Evolutionary conservation across 176 grass and related monocot genomes (phyloP).

Genomic region (Tuctoria greenei): DNA sequence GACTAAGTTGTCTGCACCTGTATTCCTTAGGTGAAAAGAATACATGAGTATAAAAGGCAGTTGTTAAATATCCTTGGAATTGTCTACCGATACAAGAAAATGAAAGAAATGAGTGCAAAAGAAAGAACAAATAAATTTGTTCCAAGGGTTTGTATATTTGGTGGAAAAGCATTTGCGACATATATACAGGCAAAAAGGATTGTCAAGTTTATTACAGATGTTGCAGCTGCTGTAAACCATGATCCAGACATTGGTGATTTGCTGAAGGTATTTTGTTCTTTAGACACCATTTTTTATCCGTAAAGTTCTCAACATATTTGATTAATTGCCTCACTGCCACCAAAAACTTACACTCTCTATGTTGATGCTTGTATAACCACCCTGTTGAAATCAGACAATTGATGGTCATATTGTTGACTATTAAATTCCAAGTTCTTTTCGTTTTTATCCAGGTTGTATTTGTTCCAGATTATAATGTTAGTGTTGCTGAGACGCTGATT

Average conservation of each 20-base stretch:
- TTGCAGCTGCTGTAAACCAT: conserved; percentile 86
- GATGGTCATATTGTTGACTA: conserved; percentile 18
- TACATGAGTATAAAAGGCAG: conserved; percentile 97
- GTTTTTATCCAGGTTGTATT: conserved; percentile 82
- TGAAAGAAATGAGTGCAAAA: conserved; percentile 91
- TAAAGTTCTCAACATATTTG: conserved; percentile 29
- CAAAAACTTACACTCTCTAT: conserved; percentile 5
- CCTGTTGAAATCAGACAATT: conserved; percentile 19
- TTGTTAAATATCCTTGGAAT: conserved; percentile 96
- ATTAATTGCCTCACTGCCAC: conserved; percentile 6
- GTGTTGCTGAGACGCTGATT: conserved; percentile 87
- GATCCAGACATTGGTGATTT: conserved; percentile 90
- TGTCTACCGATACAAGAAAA: conserved; percentile 96
- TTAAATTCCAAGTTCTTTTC: conserved; percentile 36
- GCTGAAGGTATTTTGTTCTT: conserved; percentile 70
- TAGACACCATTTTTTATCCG: neutral
- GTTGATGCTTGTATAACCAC: conserved; percentile 16
- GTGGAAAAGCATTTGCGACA: conserved; percentile 98
- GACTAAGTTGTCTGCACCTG: conserved; percentile 33
- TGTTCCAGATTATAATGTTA: conserved; percentile 98
- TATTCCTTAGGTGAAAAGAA: conserved; percentile 83
- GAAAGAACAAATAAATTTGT: conserved; percentile 72
- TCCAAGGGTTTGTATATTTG: conserved; percentile 96
- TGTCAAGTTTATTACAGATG: conserved; percentile 96
- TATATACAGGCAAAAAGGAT: conserved; percentile 97